A percentile compares a stretch with the other conserved stretches of the same genome.
Evolutionary conservation across 805 yeast species (phyloP).

Genomic region (Metschnikowia cerradonensis): DNA sequence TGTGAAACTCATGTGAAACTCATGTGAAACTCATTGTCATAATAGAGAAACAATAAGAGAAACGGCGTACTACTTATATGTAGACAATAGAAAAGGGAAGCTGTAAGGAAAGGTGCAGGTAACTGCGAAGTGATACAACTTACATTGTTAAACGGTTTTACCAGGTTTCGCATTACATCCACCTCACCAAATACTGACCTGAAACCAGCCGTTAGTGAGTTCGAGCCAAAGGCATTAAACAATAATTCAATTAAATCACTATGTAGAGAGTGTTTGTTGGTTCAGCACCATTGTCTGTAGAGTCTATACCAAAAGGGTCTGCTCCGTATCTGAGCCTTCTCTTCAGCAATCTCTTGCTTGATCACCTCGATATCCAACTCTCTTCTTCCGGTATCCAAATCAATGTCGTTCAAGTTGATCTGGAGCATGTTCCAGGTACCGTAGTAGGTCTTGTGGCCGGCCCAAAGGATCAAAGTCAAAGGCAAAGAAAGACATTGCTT

Average conservation of each 20-base stretch:
- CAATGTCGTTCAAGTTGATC: conserved; percentile 48
- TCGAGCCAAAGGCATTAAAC: neutral
- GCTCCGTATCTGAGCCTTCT: conserved; percentile 23
- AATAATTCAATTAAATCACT: neutral
- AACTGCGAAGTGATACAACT: too few relatives aligned
- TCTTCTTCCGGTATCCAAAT: conserved; percentile 57
- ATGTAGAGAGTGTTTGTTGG: neutral
- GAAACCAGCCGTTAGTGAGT: too few relatives aligned
- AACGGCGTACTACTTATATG: too few relatives aligned
- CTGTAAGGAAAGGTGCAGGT: too few relatives aligned
- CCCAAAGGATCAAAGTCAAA: conserved; percentile 40
- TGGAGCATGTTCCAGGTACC: conserved; percentile 28
- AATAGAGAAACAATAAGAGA: too few relatives aligned
- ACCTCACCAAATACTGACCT: too few relatives aligned
- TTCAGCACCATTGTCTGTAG: conserved; percentile 30
- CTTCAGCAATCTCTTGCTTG: conserved; percentile 36
- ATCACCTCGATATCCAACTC: conserved; percentile 34
- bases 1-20: too few relatives aligned
- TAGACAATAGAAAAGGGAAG: too few relatives aligned
- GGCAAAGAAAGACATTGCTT: conserved; percentile 44
- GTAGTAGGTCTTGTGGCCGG: conserved; percentile 38
- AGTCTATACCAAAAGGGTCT: conserved; percentile 24
- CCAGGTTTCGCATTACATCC: too few relatives aligned
- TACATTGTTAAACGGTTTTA: too few relatives aligned
- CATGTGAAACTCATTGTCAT: too few relatives aligned